Conservation (phyloP, 352 stramenopile genomes). For the Pythium grandisporangium region DNA sequence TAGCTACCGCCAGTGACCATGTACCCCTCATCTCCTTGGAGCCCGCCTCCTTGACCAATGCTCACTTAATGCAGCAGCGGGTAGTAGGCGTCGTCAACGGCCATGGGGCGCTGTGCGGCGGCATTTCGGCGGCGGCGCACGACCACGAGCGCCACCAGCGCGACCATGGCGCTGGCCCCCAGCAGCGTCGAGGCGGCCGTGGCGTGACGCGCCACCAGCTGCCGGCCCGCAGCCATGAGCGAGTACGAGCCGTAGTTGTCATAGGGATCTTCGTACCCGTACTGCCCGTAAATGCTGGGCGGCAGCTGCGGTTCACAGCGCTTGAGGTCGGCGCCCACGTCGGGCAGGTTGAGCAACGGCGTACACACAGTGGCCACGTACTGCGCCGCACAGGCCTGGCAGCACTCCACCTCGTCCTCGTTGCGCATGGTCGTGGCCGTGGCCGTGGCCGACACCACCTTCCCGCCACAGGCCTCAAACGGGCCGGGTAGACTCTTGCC, state of each 20-base stretch:
- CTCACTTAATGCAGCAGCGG: conserved; percentile 40
- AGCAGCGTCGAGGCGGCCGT: conserved; percentile 21
- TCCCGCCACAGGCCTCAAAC: conserved; percentile 41
- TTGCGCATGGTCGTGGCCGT: conserved; percentile 18
- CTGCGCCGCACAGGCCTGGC: conserved; percentile 20
- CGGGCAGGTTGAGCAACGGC: conserved; percentile 30
- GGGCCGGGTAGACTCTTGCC: conserved; percentile 18
- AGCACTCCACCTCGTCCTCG: conserved; percentile 26
- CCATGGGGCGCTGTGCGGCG: conserved; percentile 5
- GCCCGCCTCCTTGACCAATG: too few relatives aligned
- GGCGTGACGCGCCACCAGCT: conserved; percentile 15
- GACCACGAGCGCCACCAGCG: conserved; percentile 40
- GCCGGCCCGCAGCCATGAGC: conserved; percentile 15
- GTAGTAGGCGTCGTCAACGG: conserved; percentile 48
- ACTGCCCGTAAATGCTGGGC: not conserved
- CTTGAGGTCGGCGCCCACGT: conserved; percentile 33
- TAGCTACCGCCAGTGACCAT: too few relatives aligned
- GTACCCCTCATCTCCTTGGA: too few relatives aligned
- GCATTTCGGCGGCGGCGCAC: conserved; percentile 26
- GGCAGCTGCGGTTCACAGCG: conserved; percentile 26
- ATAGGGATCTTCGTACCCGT: conserved; percentile 3
- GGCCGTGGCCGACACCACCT: conserved; percentile 15
- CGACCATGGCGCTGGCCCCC: conserved; percentile 25
- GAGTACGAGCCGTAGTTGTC: conserved; percentile 8
- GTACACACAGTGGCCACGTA: conserved; percentile 28